Base-by-base conservation (phyloP, 2,329 filamentous ascomycete species). In the Ceratocystis alfenasii region DNA sequence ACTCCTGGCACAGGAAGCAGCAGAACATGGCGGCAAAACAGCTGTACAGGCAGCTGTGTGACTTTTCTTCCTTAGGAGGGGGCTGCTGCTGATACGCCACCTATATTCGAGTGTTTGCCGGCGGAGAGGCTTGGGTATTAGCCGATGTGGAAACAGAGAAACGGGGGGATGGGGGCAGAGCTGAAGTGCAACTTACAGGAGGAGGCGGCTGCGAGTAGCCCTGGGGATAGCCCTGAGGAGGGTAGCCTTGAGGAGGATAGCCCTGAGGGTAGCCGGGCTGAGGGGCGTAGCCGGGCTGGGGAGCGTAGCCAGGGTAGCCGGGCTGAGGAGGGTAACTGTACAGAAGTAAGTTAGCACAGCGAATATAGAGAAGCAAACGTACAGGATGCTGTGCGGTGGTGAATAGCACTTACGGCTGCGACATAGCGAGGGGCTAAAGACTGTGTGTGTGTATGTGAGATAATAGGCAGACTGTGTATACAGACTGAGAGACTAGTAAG, bases 1-100 rank as follows among this genome's bases (percentile, higher is more conserved):
- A 74, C 69, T 78, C 76, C 2, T 76, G 76, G 68, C 76, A 78
- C 62, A 78, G 71, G 75, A 75, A 78, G 68, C 76, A 78, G 71
- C 76, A 78, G 72, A 76, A 78, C 67, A 78, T 69, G 25, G 76
- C 74, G 62, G 76, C 76, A 30, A 78, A 76, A 75, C 76, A 78
- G 65, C 70, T 71, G 70, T 76, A 75, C 62, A 77, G 70, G 67
- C 76, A 78, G 57, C 76, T 76, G 69, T 76, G 74, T 69, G 74
- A 76, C 73, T 77, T 76, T 68, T 77, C 74, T 69, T 75, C 71
- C 46, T 72, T 73, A 22, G 66, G 55, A 62, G 74, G 74, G n/a
- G 72, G 70, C 45, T 70, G 68, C 62, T 71, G 72, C 65, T 72
- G 72, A 57, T 75, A 75, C 50, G 73, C 70, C 74, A 76, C 75